Conservation (phyloP, 345 rosid species). For the Brassica incana region DNA sequence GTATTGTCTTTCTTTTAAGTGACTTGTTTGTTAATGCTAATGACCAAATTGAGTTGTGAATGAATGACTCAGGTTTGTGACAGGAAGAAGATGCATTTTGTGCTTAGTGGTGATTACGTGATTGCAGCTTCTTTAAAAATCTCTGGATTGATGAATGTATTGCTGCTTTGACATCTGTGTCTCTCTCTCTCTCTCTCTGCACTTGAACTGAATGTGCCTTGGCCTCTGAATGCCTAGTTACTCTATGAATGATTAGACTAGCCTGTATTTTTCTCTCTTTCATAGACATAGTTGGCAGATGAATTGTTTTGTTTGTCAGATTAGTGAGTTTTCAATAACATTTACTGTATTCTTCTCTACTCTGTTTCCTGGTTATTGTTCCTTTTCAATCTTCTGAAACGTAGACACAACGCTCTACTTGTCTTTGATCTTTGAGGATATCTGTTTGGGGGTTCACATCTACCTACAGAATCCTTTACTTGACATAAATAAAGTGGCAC, state of each 20-base stretch:
- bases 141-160: slow-evolving; percentile 77
- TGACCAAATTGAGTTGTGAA: slow-evolving; percentile 62
- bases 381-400: slow-evolving; percentile 1
- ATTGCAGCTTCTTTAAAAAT: slow-evolving; percentile 59
- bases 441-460: neutral
- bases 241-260: slow-evolving; percentile 51
- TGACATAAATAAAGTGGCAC: slow-evolving; percentile 19
- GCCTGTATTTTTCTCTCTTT: slow-evolving; percentile 36
- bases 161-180: slow-evolving; percentile 51
- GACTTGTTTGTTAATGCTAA: slow-evolving; percentile 44
- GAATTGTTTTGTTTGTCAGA: slow-evolving; percentile 32
- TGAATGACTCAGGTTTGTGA: slow-evolving; percentile 85
- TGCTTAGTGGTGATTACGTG: slow-evolving; percentile 88
- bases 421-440: slow-evolving; percentile 12
- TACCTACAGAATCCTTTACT: slow-evolving; percentile 6
- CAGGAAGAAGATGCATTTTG: slow-evolving; percentile 88
- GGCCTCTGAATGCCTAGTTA: slow-evolving; percentile 55
- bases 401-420: neutral
- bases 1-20: neutral
- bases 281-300: slow-evolving; percentile 37
- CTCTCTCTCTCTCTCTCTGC: slow-evolving; percentile 28
- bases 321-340: slow-evolving; percentile 38
- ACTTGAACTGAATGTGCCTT: slow-evolving; percentile 60
- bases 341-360: slow-evolving; percentile 22
- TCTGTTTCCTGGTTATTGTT: slow-evolving; percentile 10